These are phyloP conservation scores for Ophiostoma perfectum DNA, from an alignment of 2,329 filamentous ascomycete species.

Conservation along the genomic window DNA sequence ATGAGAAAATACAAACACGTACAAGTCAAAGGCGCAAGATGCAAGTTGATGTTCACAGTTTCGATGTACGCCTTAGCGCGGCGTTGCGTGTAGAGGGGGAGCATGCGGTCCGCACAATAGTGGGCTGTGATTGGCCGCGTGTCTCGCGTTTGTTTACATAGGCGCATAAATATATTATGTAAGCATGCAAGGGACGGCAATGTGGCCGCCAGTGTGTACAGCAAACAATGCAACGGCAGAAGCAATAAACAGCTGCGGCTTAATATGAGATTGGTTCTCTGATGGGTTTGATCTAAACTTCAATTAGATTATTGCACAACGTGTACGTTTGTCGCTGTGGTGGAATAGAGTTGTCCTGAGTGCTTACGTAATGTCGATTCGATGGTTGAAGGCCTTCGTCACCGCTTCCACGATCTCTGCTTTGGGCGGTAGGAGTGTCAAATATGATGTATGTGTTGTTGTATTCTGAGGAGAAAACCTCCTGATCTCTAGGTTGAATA, in stretches of 20 bases:
- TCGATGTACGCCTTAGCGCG: conserved; percentile 8
- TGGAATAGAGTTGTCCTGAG: too few relatives aligned
- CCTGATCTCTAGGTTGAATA: too few relatives aligned
- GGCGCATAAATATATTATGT: conserved; percentile 14
- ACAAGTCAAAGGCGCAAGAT: background rate
- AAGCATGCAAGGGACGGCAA: background rate
- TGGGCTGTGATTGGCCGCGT: conserved; percentile 20
- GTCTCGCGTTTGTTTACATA: conserved; percentile 27
- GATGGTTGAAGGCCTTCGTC: too few relatives aligned
- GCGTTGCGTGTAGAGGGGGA: conserved; percentile 18
- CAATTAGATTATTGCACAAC: too few relatives aligned
- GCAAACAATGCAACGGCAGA: background rate
- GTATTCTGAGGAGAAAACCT: too few relatives aligned
- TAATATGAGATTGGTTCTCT: too few relatives aligned
- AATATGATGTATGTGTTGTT: too few relatives aligned
- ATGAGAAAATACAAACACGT: background rate
- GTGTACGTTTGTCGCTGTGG: too few relatives aligned
- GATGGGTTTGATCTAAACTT: too few relatives aligned
- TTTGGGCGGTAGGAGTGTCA: too few relatives aligned
- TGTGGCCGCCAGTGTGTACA: background rate
- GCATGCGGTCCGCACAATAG: background rate
- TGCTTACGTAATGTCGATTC: too few relatives aligned
- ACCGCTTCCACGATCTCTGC: too few relatives aligned
- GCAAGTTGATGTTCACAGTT: conserved; percentile 14
- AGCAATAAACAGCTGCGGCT: background rate